Conservation (phyloP, 2,329 filamentous ascomycete genomes). For the Fusarium euwallaceae region DNA sequence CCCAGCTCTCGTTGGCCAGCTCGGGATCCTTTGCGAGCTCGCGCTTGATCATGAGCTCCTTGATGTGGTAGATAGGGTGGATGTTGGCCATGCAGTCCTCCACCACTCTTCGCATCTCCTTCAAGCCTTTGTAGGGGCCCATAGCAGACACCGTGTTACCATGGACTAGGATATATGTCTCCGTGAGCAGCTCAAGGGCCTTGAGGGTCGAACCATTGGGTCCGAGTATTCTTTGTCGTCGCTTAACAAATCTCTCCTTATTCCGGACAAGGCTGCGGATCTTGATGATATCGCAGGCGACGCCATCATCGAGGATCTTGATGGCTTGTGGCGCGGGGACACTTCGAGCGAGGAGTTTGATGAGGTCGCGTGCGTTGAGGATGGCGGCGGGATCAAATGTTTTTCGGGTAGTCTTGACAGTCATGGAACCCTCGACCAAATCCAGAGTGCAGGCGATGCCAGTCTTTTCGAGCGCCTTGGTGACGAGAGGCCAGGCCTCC, state of each 20-base stretch:
- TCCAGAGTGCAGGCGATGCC: constrained; percentile 94
- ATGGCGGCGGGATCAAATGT: constrained; percentile 94
- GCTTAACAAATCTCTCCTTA: constrained; percentile 96
- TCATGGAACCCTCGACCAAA: constrained; percentile 96
- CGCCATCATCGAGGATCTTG: constrained; percentile 92
- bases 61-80: constrained; percentile 88
- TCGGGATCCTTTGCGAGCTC: constrained; percentile 92
- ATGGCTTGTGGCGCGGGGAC: constrained; percentile 94
- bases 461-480: constrained; percentile 84
- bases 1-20: constrained; percentile 91
- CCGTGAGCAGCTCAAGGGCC: constrained; percentile 90
- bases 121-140: constrained; percentile 92
- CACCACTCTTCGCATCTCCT: constrained; percentile 89
- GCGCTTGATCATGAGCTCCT: constrained; percentile 90
- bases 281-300: constrained; percentile 96
- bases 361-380: constrained; percentile 92
- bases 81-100: constrained; percentile 98
- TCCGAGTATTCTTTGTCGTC: constrained; percentile 91
- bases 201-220: constrained; percentile 94
- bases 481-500: constrained; percentile 93
- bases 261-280: constrained; percentile 90
- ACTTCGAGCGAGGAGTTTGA: constrained; percentile 90
- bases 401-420: constrained; percentile 92
- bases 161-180: constrained; percentile 94
- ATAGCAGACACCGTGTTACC: constrained; percentile 95